A percentile compares a stretch with the other conserved stretches of the same genome.
Evolutionary conservation across 176 grass and related monocot genomes (phyloP).

Genomic region (Ensete glaucum): DNA sequence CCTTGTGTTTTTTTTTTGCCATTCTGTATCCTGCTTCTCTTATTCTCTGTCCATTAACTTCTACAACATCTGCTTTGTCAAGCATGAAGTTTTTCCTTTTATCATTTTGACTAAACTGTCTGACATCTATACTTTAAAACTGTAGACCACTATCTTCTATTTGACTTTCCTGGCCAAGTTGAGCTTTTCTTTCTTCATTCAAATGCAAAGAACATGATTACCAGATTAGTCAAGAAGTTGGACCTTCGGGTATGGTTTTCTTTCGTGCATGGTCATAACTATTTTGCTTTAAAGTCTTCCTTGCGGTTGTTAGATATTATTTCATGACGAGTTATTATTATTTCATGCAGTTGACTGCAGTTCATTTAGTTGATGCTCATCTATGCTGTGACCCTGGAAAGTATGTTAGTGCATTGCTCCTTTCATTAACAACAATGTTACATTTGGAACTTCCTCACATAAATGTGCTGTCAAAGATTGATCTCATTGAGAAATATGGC

Average conservation of each 20-base stretch:
- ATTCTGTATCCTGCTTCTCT: no score
- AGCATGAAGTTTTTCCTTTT: no score
- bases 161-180: slow-evolving; percentile 98
- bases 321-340: no score
- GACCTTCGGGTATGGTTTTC: slow-evolving; percentile 56
- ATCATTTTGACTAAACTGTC: not conserved
- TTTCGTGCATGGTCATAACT: not conserved
- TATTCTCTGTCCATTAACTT: no score
- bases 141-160: slow-evolving; percentile 94
- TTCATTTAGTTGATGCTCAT: slow-evolving; percentile 88
- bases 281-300: not conserved
- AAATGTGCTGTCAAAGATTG: slow-evolving; percentile 95
- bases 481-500: slow-evolving; percentile 83
- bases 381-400: slow-evolving; percentile 97
- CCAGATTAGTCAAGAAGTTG: slow-evolving; percentile 74
- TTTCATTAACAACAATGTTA: slow-evolving; percentile 89
- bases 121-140: not conserved
- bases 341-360: slow-evolving; percentile 54
- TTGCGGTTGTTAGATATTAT: slow-evolving; percentile 1
- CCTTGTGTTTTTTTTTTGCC: no score
- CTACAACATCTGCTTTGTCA: no score
- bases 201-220: slow-evolving; percentile 58
- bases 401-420: slow-evolving; percentile 91
- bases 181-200: slow-evolving; percentile 98
- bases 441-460: slow-evolving; percentile 88